Base-by-base conservation (phyloP, 2,329 filamentous ascomycete species). In the Beauveria asiatica region DNA sequence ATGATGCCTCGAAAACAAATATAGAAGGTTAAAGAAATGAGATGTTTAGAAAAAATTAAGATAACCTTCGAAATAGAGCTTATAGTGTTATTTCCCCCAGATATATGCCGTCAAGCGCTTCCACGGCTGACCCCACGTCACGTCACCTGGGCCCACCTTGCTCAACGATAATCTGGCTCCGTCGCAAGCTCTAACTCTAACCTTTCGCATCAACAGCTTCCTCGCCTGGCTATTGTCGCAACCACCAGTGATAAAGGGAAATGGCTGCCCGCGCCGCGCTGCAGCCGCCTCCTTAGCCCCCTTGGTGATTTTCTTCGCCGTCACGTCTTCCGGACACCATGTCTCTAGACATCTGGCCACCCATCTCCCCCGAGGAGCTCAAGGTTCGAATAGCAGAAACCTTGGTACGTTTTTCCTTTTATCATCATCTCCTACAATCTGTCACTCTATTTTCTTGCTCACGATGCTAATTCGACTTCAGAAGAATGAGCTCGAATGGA, bases 331-430 rank as follows among this genome's bases (percentile, higher is more conserved):
- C 17, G 23, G 16, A 27, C 33, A 53, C 48, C 46, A 85, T 85
- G 82, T 83, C 82, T 63, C 71, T 84, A 65, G 80, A 78, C 65
- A 78, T 84, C 74, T 85, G 81, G 81, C 82, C 82, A 70, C 75
- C 75, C 66, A 70, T 84, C 60, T 71, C 79, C 57, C 75, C 76
- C 3, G 74, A 72, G 33, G 76, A 82, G 66, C 78, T 83, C 72
- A 76, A 78, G 74, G 68, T 71, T 67, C 77, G 78, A 64, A 72
- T 77, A 65, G 77, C 78, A 65, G 75, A 77, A 64, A 76, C 78
- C 58, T 78, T 80, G 73, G 82, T 84, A 73, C 64, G 77, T 67
- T 21, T 41, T 33, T 19, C 2, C 13, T 17, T 10, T 19, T 10
- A 2, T 5, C 19, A 5, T 19, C 11, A 1, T 13, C 1, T 42